Base-by-base conservation (phyloP, 257 asterid genomes). In the Nyctanthes arbortristis region DNA sequence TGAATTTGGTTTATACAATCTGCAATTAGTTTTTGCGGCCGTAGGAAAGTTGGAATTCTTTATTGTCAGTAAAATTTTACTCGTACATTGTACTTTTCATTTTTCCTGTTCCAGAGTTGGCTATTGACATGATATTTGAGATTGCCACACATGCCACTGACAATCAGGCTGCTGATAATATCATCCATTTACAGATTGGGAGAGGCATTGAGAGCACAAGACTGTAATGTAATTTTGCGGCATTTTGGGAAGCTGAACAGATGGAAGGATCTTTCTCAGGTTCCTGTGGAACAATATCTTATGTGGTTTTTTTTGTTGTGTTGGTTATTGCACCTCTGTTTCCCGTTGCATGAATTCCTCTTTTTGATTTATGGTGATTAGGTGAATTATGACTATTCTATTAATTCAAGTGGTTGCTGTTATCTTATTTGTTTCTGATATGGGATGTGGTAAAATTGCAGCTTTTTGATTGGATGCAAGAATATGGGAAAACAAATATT, bases 381-480 rank as follows among this genome's bases (percentile, higher is more conserved):
- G 36, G 52, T 57, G 59, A 30, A 16, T 12, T 35, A 16, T 40
- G 25, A 2, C 40, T 32, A 34, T 25, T 24, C 29, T 29, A 57
- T 57, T 55, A 56, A 24, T 56, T 56, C 24, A 6, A 4, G 20
- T 33, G 32, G 31, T 39, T 36, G 67, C 32, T 43, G 10, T 55
- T 49, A 47, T 54, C 22, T 0, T 36, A 58, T 56, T 30, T 37
- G 57, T 49, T 18, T 70, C 55, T 79, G 66, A 67, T 32, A 65
- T 68, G n/a, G 43, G 56, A 40, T 61, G 66, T 68, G 39, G 18
- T 68, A 25, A 62, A 60, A 40, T 77, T 81, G 89, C 96, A 92
- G 99, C 89, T 87, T 49, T 93, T 93, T 86, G 83, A 87, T 71
- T 93, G 99, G 99, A 93, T 93, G 99, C 81, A 75, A 77, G 83